A percentile compares a stretch with the other conserved stretches of the same genome.
Conservation (phyloP, 2,329 filamentous ascomycete genomes). For the Clonostachys sp. region DNA sequence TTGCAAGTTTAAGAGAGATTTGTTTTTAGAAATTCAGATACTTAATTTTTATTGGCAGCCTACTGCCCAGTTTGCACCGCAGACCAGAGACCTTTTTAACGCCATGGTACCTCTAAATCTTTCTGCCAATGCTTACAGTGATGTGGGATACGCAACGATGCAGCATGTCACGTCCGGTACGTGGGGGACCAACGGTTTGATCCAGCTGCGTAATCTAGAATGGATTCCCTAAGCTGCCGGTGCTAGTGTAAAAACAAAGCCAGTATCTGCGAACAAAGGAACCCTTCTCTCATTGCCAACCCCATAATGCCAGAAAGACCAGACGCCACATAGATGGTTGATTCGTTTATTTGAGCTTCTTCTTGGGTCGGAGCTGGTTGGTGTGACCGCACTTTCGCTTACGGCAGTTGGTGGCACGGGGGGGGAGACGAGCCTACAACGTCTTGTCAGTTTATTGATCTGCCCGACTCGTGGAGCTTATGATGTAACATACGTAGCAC, state of each 20-base stretch:
- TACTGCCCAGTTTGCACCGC: no score
- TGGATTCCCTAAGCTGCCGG: constrained; percentile 29
- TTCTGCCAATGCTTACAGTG: no score
- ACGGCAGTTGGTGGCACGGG: constrained; percentile 99
- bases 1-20: no score
- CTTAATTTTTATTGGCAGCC: no score
- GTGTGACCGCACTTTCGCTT: constrained; percentile 99
- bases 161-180: background rate
- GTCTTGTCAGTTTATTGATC: constrained; percentile 7
- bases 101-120: no score
- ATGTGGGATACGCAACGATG: no score
- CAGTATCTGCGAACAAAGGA: constrained; percentile 27
- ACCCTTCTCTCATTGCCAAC: constrained; percentile 19
- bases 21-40: no score
- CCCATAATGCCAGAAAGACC: constrained; percentile 29
- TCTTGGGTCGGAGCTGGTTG: constrained; percentile 99
- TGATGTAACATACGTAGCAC: constrained; percentile 79
- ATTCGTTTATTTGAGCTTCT: constrained; percentile 85
- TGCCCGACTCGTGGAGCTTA: background rate
- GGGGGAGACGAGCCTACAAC: constrained; percentile 73
- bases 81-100: no score
- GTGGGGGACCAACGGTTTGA: no score
- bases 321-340: constrained; percentile 35
- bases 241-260: constrained; percentile 34
- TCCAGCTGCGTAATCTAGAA: constrained; percentile 10